Evolutionary conservation across 768 basidiomycete species (phyloP), one percentile per base, ranked within the genome.

Genomic region (Podaxis carcinomalis): DNA sequence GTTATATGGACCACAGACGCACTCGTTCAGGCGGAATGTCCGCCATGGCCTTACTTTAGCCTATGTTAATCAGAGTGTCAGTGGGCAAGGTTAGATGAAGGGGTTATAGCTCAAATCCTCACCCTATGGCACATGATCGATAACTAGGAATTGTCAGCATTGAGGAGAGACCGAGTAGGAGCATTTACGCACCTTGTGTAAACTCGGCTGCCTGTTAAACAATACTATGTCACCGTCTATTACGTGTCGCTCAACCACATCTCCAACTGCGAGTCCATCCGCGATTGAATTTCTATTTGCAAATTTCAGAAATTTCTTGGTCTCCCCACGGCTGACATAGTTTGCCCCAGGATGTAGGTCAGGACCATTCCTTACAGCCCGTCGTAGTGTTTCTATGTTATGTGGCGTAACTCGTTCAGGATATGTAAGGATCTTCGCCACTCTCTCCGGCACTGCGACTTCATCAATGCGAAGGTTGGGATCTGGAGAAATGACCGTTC

Each of bases 51-150:
- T 82, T 57, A 99, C 84, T 81, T 96, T 96, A 46, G 86, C 88
- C 87, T 88, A 64, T 13, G 54, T 49, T 50, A 2, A 61, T 14
- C 16, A 25, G 19, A 54, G 42, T 56, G 16, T 44, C 42, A 44
- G 19, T 19, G n/a, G 4, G 0, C 40, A 14, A n/a, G 40, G 14
- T 42, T 16, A 13, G 40, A 42, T 4, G 51, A 32, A 27, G 16
- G 23, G n/a, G 3, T 14, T 4, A 62, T 13, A 7, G 32, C 32
- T 32, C 32, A 50, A 47, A 21, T 21, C 68, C 83, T 65, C 61
- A 92, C 95, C 62, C 95, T 81, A 76, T 99, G 97, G 70, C 95
- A 97, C 94, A 99, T 98, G 72, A 99, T 98, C 4, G 97, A 98
- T 16, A 99, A 80, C 90, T 93, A 62, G 37, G 62, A 11, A 55